Percentiles rank a stretch among this genome's conserved stretches.
These are phyloP conservation scores for Trametes sp. DNA, from an alignment of 1,284 basidiomycete species.

Conservation along the genomic window DNA sequence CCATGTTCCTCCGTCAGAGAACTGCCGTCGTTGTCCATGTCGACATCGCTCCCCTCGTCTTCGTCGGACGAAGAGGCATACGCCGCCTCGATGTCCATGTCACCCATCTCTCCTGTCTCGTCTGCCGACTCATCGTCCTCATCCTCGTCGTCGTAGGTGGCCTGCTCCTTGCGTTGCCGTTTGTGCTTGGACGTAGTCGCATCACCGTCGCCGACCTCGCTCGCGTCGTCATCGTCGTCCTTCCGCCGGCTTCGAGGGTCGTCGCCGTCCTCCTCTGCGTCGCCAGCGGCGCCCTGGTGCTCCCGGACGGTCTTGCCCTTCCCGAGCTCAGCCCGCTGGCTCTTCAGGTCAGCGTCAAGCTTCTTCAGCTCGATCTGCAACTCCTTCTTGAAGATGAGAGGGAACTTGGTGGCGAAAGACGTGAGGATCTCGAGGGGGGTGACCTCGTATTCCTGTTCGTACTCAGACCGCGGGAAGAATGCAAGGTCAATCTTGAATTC, in stretches of 20 bases:
- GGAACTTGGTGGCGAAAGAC: conserved; percentile 81
- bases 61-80: conserved; percentile 59
- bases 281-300: conserved; percentile 49
- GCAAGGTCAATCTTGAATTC: conserved; percentile 85
- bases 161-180: conserved; percentile 55
- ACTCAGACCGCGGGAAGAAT: conserved; percentile 91
- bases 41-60: conserved; percentile 37
- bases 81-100: conserved; percentile 76
- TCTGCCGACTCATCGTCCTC: conserved; percentile 65
- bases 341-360: conserved; percentile 82
- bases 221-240: conserved; percentile 51
- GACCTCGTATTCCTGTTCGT: conserved; percentile 86
- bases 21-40: conserved; percentile 42
- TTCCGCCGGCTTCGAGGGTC: conserved; percentile 65
- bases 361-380: conserved; percentile 89
- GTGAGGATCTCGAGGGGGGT: conserved; percentile 78
- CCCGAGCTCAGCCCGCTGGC: conserved; percentile 85
- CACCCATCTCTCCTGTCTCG: conserved; percentile 59
- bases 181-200: conserved; percentile 53
- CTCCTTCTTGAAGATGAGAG: conserved; percentile 87
- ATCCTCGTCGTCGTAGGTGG: conserved; percentile 61
- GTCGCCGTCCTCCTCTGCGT: conserved; percentile 61
- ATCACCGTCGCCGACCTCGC: conserved; percentile 45
- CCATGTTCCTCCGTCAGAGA: conserved; percentile 40
- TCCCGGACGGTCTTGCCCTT: conserved; percentile 71